Conservation (phyloP, 345 rosid genomes). For the Trapa bicornis region DNA sequence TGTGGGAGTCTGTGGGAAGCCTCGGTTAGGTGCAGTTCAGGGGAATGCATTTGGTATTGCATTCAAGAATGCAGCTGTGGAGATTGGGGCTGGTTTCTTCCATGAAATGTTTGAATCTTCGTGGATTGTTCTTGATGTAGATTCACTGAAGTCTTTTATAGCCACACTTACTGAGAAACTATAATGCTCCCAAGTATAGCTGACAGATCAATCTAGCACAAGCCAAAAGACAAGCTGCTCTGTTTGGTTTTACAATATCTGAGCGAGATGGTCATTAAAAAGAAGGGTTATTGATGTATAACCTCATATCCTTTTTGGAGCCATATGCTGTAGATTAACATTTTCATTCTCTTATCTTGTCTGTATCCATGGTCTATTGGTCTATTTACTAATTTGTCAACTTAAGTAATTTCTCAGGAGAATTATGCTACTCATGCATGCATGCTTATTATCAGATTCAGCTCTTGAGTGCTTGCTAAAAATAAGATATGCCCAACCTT, state of each 20-base stretch:
- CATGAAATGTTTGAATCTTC: conserved; percentile 97
- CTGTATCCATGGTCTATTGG: background rate
- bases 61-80: conserved; percentile 75
- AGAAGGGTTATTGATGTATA: background rate
- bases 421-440: background rate
- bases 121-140: conserved; percentile 76
- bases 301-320: background rate
- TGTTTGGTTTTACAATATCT: background rate
- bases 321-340: background rate
- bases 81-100: conserved; percentile 70
- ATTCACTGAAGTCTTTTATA: conserved; percentile 77
- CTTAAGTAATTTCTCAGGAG: background rate
- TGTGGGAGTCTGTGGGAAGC: conserved; percentile 89
- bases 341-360: background rate
- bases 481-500: too few species aligned
- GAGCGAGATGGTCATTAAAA: background rate
- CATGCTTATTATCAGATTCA: too few species aligned
- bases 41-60: conserved; percentile 90
- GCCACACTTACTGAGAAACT: conserved; percentile 74
- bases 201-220: background rate
- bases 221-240: background rate
- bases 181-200: background rate
- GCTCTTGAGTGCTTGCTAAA: too few species aligned
- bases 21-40: conserved; percentile 78
- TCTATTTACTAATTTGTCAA: background rate